A percentile compares a stretch with the other conserved stretches of the same genome.
These are phyloP conservation scores for Malassezia slooffiae DNA, from an alignment of 1,284 basidiomycete species.

Conservation along the genomic window DNA sequence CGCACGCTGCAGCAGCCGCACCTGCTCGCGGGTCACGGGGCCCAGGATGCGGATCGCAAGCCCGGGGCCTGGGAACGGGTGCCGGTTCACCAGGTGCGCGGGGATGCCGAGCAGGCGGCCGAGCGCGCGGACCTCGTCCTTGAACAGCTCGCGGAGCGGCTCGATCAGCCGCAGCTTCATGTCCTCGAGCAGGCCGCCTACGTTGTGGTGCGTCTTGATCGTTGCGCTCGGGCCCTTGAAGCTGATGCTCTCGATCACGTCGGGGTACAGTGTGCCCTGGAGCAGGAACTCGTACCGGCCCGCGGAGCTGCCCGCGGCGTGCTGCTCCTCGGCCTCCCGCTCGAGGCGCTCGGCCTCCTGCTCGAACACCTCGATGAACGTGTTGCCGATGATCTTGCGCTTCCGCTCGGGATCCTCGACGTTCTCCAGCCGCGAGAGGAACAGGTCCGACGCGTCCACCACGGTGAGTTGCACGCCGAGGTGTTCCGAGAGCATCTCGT, in stretches of 20 bases:
- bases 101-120: slow-evolving; percentile 85
- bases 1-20: slow-evolving; percentile 84
- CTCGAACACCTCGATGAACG: slow-evolving; percentile 97
- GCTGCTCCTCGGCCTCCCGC: slow-evolving; percentile 60
- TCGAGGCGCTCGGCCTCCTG: slow-evolving; percentile 83
- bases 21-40: slow-evolving; percentile 82
- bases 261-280: slow-evolving; percentile 97
- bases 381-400: slow-evolving; percentile 97
- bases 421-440: slow-evolving; percentile 76
- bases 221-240: slow-evolving; percentile 99
- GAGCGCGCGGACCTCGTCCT: slow-evolving; percentile 92
- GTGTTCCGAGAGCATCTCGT: slow-evolving; percentile 84
- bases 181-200: slow-evolving; percentile 86
- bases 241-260: slow-evolving; percentile 97
- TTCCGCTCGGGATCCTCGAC: slow-evolving; percentile 95
- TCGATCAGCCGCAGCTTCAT: slow-evolving; percentile 99
- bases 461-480: slow-evolving; percentile 94
- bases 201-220: slow-evolving; percentile 99
- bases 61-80: slow-evolving; percentile 98
- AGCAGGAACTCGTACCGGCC: slow-evolving; percentile 92
- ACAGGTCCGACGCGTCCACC: slow-evolving; percentile 86
- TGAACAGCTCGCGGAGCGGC: slow-evolving; percentile 93
- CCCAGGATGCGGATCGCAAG: slow-evolving; percentile 98
- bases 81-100: slow-evolving; percentile 80
- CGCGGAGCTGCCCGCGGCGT: slow-evolving; percentile 48